Base-by-base conservation (phyloP, 352 stramenopile genomes). In the Phytophthora agathidicida region DNA sequence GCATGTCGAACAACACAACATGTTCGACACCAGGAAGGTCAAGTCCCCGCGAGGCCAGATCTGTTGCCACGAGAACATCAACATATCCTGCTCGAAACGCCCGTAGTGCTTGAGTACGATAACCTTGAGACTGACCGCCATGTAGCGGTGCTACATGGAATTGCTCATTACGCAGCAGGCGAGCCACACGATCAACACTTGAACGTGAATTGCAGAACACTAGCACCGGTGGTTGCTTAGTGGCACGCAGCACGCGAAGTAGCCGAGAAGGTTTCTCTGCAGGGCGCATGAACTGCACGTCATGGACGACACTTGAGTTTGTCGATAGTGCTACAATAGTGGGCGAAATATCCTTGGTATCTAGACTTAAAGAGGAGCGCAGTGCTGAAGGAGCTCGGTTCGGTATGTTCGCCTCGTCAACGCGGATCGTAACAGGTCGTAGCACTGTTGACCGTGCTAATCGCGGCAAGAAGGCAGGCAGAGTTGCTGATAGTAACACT, bases 161-260 rank as follows among this genome's bases (percentile, higher is more conserved):
- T 53, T 94, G 91, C 57, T 99, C 97, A 60, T 92, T 97, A 10
- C 91, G 69, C 9, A 99, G 78, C 64, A 99, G 71, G 5, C 86
- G 77, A 69, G 93, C 96, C 9, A 99, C 78, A 17, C 91, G 89
- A 36, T 98, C 91, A 2, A 97, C 97, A 61, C 90, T 91, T 48
- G 98, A 90, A 54, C 98, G 96, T n/a, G 79, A 96, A 52, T 99
- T 97, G 37, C 98, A 87, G 68, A 99, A 99, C 20, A 99, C 82
- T 27, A 99, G 77, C 11, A 98, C 91, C 5, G 96, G 97, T 6
- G 96, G 96, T 2, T 80, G 64, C 10, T 98, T 68, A 10, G 89
- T 96, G n/a, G 69, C 3, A 22, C 57, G 93, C 60, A 77, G 89
- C 16, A 78, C 76, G 1, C 68, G 41, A n/a, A 91, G 52, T 16